Base-by-base conservation (phyloP, 164 flowering plant genomes). In the Annona squamosa region DNA sequence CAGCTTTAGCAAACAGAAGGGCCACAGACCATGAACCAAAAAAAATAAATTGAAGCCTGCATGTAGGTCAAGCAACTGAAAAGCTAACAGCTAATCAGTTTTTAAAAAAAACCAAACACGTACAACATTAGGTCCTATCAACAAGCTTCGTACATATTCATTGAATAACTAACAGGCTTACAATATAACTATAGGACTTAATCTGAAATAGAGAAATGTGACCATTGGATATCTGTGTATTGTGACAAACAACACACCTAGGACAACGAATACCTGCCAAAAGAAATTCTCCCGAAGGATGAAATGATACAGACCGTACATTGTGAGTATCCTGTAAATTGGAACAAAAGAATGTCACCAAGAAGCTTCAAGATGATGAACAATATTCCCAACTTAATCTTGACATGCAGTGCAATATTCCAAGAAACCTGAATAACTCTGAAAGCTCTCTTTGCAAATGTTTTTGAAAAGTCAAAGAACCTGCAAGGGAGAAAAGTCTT, bases 201-300 rank as follows among this genome's bases (percentile, higher is more conserved):
- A 52, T 2, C 59, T 52, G 13, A 9, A 9, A 52, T 52, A 52
- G 13, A n/a, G 43, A 16, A 66, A 66, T 16, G 6, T 43, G 47
- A 66, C 52, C 37, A 26, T 26, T 26, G 0, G 37, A 26, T 26
- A 26, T 26, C 37, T 26, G 37, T 26, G 37, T 26, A 26, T 26
- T 26, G 37, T 9, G 74, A 13, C 18, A 75, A 74, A 47, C 62
- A 57, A 42, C n/a, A 71, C 5, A 44, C 57, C 26, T 16, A 57
- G 48, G 4, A 71, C 68, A 48, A 66, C 44, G 63, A 18, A 56
- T 77, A 88, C 97, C 97, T 77, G 97, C 96, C 74, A 92, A 74
- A 78, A 92, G 82, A 82, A 85, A 90, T 70, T 89, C 91, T 65
- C 96, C 96, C 48, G 96, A 92, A 73, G 98, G 98, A 82, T 90